Evolutionary conservation across 495 filamentous ascomycete genomes (phyloP).

Genomic region (Achaetomiella virescens): DNA sequence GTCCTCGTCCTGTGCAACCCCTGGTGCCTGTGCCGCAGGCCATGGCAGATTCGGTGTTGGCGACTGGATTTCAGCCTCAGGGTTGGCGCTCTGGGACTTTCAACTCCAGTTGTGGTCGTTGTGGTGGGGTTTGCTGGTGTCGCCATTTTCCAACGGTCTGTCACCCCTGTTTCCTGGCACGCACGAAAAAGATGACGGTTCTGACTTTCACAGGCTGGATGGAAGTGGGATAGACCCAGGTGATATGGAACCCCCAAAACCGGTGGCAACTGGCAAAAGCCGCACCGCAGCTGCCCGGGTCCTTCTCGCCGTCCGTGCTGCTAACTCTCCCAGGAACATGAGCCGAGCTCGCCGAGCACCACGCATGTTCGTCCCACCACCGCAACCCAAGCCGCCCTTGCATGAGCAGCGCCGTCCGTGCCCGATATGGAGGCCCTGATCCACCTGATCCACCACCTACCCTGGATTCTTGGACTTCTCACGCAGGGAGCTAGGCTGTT

Average conservation of each 20-base stretch:
- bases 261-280: background rate
- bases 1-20: background rate
- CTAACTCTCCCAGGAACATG: background rate
- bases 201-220: background rate
- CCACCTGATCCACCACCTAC: too few relatives aligned
- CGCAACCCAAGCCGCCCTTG: too few relatives aligned
- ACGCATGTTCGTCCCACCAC: too few relatives aligned
- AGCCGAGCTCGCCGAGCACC: too few relatives aligned
- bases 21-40: background rate
- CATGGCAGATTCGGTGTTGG: background rate
- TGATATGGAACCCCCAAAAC: background rate
- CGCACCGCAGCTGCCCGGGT: background rate
- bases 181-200: background rate
- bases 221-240: slow-evolving; percentile 8
- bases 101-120: background rate
- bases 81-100: too few relatives aligned
- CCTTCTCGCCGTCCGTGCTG: background rate
- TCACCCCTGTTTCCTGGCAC: background rate
- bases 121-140: background rate
- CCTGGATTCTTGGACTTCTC: too few relatives aligned
- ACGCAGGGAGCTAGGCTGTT: too few relatives aligned
- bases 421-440: too few relatives aligned
- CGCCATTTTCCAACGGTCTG: background rate
- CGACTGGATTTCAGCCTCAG: too few relatives aligned
- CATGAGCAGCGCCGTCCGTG: too few relatives aligned